Evolutionary conservation across 2,329 filamentous ascomycete genomes (phyloP).

Genomic region (Alternaria sp.): DNA sequence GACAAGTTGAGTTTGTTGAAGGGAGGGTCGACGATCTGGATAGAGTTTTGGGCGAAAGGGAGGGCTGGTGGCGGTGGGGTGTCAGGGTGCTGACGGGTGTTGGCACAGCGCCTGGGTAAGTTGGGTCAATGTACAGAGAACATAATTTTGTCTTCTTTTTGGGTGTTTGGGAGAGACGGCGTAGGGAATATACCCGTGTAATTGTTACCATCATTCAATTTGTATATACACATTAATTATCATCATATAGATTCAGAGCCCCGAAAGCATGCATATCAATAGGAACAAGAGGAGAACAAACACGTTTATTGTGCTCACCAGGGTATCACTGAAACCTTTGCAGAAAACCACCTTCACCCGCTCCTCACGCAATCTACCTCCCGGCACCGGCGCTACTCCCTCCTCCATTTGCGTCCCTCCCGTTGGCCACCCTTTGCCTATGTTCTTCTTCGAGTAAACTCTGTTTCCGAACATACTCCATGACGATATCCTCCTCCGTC

Average conservation of each 20-base stretch:
- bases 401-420: not conserved
- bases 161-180: not conserved
- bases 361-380: not conserved
- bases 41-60: constrained; percentile 59
- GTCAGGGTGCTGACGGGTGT: constrained; percentile 11
- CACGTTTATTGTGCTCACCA: not conserved
- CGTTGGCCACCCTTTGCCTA: constrained; percentile 21
- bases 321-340: not conserved
- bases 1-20: constrained; percentile 62
- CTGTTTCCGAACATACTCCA: constrained; percentile 81
- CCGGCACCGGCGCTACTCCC: not conserved
- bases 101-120: not conserved
- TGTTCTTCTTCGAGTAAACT: constrained; percentile 69
- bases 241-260: not conserved
- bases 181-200: constrained; percentile 3
- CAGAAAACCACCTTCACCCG: not conserved
- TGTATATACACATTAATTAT: not conserved
- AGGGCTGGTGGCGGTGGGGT: constrained; percentile 49
- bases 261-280: not conserved
- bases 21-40: constrained; percentile 60
- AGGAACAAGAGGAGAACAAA: not conserved
- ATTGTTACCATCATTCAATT: not conserved
- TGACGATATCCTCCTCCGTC: constrained; percentile 74
- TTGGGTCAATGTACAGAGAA: not conserved
- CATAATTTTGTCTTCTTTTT: not conserved